A percentile compares a stretch with the other conserved stretches of the same genome.
Evolutionary conservation across 441 rosid genomes (phyloP).

Genomic region (Gossypium schwendimanii): DNA sequence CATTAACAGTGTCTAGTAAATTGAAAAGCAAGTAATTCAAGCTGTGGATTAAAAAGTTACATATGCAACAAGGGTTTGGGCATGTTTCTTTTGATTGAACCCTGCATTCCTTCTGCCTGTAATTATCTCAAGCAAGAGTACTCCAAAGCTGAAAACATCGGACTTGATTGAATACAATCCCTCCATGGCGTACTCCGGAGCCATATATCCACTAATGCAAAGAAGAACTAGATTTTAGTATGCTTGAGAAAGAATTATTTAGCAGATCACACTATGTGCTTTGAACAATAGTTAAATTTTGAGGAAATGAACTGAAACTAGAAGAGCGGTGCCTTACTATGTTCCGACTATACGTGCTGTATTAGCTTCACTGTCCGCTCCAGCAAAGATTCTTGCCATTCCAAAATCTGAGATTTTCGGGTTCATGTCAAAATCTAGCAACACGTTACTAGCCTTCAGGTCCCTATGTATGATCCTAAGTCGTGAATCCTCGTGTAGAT

Average conservation of each 20-base stretch:
- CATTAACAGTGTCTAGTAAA: neutral
- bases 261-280: neutral
- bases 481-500: constrained; percentile 41
- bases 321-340: constrained; percentile 18
- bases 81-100: constrained; percentile 16
- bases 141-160: constrained; percentile 45
- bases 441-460: constrained; percentile 34
- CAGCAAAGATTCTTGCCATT: constrained; percentile 32
- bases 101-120: constrained; percentile 26
- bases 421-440: constrained; percentile 30
- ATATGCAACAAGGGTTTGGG: constrained; percentile 23
- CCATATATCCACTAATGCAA: constrained; percentile 37
- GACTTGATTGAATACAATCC: constrained; percentile 41
- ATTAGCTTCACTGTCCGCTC: constrained; percentile 23
- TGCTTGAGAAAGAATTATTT: neutral
- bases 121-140: constrained; percentile 38
- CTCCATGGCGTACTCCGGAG: constrained; percentile 43
- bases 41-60: constrained; percentile 14
- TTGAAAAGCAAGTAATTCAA: neutral
- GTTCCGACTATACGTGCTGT: constrained; percentile 35
- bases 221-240: neutral
- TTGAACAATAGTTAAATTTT: neutral
- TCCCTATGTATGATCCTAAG: constrained; percentile 37
- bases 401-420: constrained; percentile 47
- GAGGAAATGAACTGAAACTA: neutral